Conservation (phyloP, 768 basidiomycete species). For the Pholiota molesta region DNA sequence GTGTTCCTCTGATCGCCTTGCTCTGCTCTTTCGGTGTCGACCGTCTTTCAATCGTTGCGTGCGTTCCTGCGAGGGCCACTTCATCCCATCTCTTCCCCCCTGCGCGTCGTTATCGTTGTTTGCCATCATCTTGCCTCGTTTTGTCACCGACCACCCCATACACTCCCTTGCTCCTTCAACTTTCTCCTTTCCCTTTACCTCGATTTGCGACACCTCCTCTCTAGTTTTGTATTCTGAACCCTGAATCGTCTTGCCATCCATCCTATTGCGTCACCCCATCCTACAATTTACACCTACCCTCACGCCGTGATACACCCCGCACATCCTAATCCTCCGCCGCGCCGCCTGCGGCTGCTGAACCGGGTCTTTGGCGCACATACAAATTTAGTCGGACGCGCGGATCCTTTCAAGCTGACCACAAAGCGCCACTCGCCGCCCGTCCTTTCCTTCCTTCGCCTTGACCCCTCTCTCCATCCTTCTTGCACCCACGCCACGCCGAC, state of each 20-base stretch:
- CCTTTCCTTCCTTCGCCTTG: no score
- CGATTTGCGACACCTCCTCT: constrained; percentile 1
- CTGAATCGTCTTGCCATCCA: not conserved
- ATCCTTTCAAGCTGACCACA: no score
- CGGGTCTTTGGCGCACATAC: not conserved
- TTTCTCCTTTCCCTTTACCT: not conserved
- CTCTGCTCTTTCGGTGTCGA: not conserved
- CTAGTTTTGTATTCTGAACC: not conserved
- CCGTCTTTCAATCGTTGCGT: no score
- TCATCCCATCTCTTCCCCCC: no score
- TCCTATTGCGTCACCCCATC: not conserved
- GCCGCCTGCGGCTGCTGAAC: not conserved
- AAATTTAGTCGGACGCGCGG: no score
- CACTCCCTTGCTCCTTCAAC: not conserved
- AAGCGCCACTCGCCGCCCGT: no score
- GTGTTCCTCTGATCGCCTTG: not conserved
- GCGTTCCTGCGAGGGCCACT: no score
- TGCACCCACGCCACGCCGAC: no score
- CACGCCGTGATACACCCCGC: not conserved
- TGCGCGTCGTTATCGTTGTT: not conserved
- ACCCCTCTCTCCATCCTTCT: not conserved
- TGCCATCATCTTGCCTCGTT: not conserved
- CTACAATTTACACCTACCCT: not conserved
- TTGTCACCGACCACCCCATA: not conserved
- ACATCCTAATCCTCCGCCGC: not conserved